Conservation (phyloP, 2,329 filamentous ascomycete genomes). For the Phyllosticta paracitricarpa region DNA sequence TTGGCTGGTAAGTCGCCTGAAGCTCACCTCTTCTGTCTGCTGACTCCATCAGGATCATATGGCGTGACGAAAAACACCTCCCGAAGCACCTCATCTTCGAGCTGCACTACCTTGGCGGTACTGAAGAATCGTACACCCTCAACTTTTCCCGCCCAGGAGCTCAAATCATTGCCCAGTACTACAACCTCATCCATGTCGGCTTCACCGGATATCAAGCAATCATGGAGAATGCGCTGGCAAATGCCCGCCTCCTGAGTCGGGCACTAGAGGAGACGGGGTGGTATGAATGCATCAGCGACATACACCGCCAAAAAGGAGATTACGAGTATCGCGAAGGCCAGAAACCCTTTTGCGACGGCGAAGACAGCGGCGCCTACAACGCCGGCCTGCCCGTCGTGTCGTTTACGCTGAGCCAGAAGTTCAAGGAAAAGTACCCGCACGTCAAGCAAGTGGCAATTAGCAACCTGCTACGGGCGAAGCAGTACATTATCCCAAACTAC, state of each 20-base stretch:
- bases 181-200: slow-evolving; percentile 61
- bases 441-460: slow-evolving; percentile 55
- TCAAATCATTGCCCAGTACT: slow-evolving; percentile 63
- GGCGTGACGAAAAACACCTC: slow-evolving; percentile 54
- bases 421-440: slow-evolving; percentile 50
- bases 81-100: slow-evolving; percentile 62
- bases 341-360: slow-evolving; percentile 34
- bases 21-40: not conserved
- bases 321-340: slow-evolving; percentile 33
- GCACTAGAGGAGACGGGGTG: slow-evolving; percentile 55
- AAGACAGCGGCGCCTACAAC: slow-evolving; percentile 51
- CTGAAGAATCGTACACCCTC: slow-evolving; percentile 59
- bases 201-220: slow-evolving; percentile 53
- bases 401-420: slow-evolving; percentile 53
- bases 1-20: slow-evolving; percentile 48
- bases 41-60: slow-evolving; percentile 41
- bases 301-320: slow-evolving; percentile 49
- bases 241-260: slow-evolving; percentile 54
- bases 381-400: slow-evolving; percentile 59
- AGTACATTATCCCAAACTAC: slow-evolving; percentile 65
- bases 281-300: slow-evolving; percentile 51
- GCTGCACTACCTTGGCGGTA: slow-evolving; percentile 62
- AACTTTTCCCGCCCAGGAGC: slow-evolving; percentile 64
- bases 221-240: slow-evolving; percentile 57
- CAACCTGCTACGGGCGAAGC: slow-evolving; percentile 52